Evolutionary conservation across 345 rosid species (phyloP).

Genomic region (Moricandia moricandioides): DNA sequence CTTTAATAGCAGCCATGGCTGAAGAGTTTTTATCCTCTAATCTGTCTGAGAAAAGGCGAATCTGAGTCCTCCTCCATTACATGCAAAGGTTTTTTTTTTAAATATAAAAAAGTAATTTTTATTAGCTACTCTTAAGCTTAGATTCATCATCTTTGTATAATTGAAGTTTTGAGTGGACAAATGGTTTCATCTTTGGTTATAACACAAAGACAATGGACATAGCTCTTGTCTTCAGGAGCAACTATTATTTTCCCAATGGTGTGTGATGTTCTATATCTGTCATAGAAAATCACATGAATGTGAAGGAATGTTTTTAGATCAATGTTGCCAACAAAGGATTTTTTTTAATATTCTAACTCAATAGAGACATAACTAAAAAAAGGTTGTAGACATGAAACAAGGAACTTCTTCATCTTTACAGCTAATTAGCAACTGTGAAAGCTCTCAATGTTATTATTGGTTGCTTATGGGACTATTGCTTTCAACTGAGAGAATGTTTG

Average conservation of each 20-base stretch:
- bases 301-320: not conserved
- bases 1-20: constrained; percentile 38
- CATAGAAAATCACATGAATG: not conserved
- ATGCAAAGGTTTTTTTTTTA: not conserved
- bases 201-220: not conserved
- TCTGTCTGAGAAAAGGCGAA: constrained; percentile 44
- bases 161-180: not conserved
- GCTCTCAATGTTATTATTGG: not conserved
- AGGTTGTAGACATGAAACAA: not conserved
- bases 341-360: not conserved
- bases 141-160: not conserved
- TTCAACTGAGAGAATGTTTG: not conserved
- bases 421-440: not conserved
- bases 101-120: not conserved
- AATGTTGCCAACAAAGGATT: not conserved
- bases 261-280: not conserved
- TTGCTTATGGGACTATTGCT: not conserved
- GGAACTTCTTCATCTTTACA: not conserved
- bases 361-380: not conserved
- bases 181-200: not conserved
- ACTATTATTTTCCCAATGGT: not conserved
- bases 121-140: not conserved
- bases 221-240: not conserved
- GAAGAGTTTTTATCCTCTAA: not conserved
- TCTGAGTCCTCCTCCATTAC: constrained; percentile 41